These are phyloP conservation scores for Lichtheimia ramosa DNA, from an alignment of 371 early-diverging fungal genomes.

Conservation along the genomic window DNA sequence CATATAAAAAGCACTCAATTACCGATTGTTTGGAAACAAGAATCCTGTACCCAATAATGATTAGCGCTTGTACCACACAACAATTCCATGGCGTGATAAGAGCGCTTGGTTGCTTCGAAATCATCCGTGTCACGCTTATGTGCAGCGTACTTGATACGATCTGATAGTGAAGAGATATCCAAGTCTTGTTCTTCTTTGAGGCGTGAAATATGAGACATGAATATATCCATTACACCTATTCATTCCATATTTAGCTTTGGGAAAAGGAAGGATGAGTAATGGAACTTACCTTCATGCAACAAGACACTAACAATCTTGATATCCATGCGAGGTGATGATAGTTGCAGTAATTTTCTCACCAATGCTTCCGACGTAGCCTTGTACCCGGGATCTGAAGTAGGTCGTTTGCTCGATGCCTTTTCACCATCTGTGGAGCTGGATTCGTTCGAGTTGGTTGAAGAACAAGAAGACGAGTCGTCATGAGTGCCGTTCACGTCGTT, in stretches of 20 bases:
- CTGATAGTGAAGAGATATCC: conserved; percentile 8
- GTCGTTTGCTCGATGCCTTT: neutral
- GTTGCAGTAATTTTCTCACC: conserved; percentile 39
- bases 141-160: conserved; percentile 17
- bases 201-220: conserved; percentile 43
- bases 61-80: conserved; percentile 40
- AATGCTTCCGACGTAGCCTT: conserved; percentile 41
- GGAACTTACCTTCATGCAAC: conserved; percentile 41
- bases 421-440: neutral
- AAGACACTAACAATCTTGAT: conserved; percentile 45
- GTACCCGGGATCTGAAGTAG: conserved; percentile 19
- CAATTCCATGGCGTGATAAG: conserved; percentile 53
- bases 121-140: conserved; percentile 31
- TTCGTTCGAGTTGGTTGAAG: neutral
- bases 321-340: conserved; percentile 40
- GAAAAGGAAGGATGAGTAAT: neutral
- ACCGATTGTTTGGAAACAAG: conserved; percentile 38
- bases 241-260: neutral
- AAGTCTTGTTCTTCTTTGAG: conserved; percentile 9
- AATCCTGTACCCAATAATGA: conserved; percentile 41
- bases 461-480: too few relatives aligned
- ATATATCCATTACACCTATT: conserved; percentile 46
- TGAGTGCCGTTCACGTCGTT: too few relatives aligned
- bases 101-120: conserved; percentile 37
- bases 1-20: neutral